Base-by-base conservation (phyloP, 1,284 basidiomycete species). In the Pholiota adiposa region DNA sequence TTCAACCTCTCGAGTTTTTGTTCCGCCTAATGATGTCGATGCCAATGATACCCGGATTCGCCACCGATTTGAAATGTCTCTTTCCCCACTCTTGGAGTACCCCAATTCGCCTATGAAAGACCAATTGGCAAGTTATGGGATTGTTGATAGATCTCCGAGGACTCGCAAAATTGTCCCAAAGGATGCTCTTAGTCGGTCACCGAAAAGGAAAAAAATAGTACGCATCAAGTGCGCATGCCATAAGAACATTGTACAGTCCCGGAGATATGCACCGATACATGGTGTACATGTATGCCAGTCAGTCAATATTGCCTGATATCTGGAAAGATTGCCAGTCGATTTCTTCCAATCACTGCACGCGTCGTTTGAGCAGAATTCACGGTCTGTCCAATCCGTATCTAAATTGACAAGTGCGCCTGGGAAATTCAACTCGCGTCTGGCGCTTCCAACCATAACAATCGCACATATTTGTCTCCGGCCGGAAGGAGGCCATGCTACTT, bases 391-490 rank as follows among this genome's bases (percentile, higher is more conserved):
- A n/a, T n/a, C n/a, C n/a, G n/a, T n/a, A n/a, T n/a, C n/a, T n/a
- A n/a, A n/a, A n/a, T n/a, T n/a, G n/a, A n/a, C n/a, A n/a, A n/a
- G n/a, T n/a, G n/a, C n/a, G 29, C 29, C 29, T 31, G 29, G 11
- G 29, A 31, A 31, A 31, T 31, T 31, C 11, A 31, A 31, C n/a
- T 31, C 29, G 4, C 5, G 11, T 5, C 29, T 31, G 29, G 9
- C 19, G 19, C 18, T 11, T 21, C 19, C 19, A 9, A 14, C 12
- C 2, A 50, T 4, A 34, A 50, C 48, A 50, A 12, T 50, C 29
- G 48, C 48, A 50, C 31, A 50, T 50, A 50, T 50, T 50, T 50
- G 48, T 34, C 31, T 50, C 48, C 46, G 46, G 46, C 48, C 48
- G 48, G 48, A 14, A 5, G 14, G 25, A 33, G 29, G 27, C 31